phyloP scores from a whole-genome alignment of 768 basidiomycete genomes.

The Amanita inopinata region DNA sequence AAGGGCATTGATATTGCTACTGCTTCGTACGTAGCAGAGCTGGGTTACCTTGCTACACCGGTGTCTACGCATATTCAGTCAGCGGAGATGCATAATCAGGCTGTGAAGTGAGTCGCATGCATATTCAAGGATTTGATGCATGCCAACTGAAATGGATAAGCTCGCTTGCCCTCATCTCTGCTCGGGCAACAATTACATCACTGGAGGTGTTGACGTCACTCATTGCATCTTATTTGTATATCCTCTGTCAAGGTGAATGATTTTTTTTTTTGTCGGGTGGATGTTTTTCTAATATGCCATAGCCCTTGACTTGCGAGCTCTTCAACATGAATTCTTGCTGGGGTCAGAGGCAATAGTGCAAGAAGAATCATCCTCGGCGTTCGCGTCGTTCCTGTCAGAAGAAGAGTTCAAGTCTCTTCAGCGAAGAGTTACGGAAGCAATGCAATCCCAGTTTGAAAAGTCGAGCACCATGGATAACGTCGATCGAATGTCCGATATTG shows the following conservation, averaged over 20 bases:
- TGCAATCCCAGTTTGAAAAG: conserved; percentile 50
- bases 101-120: conserved; percentile 52
- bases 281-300: conserved; percentile 5
- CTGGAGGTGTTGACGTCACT: conserved; percentile 64
- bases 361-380: conserved; percentile 37
- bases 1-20: conserved; percentile 77
- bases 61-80: conserved; percentile 76
- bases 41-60: conserved; percentile 69
- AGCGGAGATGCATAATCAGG: conserved; percentile 82
- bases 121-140: conserved; percentile 5
- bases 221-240: conserved; percentile 61
- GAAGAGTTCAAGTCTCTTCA: conserved; percentile 22
- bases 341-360: conserved; percentile 36
- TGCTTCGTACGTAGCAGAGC: conserved; percentile 72
- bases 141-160: conserved; percentile 16
- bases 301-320: conserved; percentile 72
- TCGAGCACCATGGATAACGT: conserved; percentile 62
- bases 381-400: conserved; percentile 26
- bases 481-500: conserved; percentile 55
- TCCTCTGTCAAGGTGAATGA: conserved; percentile 51
- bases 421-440: conserved; percentile 27
- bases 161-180: conserved; percentile 62
- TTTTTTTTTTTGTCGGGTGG: not conserved
- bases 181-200: conserved; percentile 60
- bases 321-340: conserved; percentile 51